Evolutionary conservation across 2,329 filamentous ascomycete species (phyloP), one percentile per base, ranked within the genome.

Genomic region (Aspergillus aculeatus): DNA sequence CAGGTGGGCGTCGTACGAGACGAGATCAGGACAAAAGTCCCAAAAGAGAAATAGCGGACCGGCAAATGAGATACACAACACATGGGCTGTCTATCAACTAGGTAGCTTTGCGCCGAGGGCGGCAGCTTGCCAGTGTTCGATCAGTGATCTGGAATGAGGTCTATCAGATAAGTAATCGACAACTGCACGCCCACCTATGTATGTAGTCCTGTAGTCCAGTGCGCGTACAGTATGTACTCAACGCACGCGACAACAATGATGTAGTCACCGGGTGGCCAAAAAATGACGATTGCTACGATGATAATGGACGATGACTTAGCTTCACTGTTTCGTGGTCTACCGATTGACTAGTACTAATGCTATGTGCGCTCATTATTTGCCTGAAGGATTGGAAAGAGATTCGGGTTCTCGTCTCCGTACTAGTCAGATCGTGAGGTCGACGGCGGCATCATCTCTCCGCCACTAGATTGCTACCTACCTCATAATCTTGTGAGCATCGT

Each of bases 1-100:
- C 48, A 47, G 47, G 59, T 59, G 57, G 38, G 48, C 57, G 31
- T 59, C 57, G 57, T 50, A 51, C 38, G 14, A 44, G 16, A 51
- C 38, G 14, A 44, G 16, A 19, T 44, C 38, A 44, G 38, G 57
- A 48, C 47, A 41, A 48, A 38, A 23, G 23, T 23, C 35, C 32
- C 32, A 16, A 53, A 53, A 57, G 47, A 31, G 55, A 51, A 56
- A 56, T 47, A 29, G 58, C 53, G 31, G 49, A 29, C 29, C 32
- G 35, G 47, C 48, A 32, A 26, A 50, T 55, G 58, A 56, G 54
- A 57, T 19, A 62, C 54, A 54, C 60, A 63, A 56, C 57, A 9
- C 24, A 7, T 23, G 23, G 23, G 23, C 23, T 23, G 3, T 26
- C 24, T 26, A 26, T 26, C 24, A 23, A 23, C 23, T 23, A 23